Conservation (phyloP, 23 red algal species). For the Gracilariopsis chorda region DNA sequence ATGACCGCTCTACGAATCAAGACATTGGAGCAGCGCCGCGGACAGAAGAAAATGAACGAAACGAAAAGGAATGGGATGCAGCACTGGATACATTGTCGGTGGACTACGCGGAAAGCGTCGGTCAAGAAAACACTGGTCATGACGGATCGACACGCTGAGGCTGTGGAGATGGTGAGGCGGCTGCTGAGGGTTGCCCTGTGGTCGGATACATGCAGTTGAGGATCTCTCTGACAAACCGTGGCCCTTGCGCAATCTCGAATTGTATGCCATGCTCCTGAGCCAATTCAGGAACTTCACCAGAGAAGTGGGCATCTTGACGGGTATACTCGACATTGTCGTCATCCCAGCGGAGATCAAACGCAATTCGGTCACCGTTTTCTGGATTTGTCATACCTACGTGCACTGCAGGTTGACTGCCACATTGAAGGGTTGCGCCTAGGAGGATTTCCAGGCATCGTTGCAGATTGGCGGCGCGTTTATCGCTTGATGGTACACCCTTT, state of each 20-base stretch:
- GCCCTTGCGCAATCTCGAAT: neutral
- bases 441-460: neutral
- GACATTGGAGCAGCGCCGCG: too few relatives aligned
- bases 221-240: neutral
- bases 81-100: constrained; percentile 8
- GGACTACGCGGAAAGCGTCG: neutral
- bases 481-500: neutral
- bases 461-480: neutral
- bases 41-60: neutral
- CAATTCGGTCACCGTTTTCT: neutral
- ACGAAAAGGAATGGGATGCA: constrained; percentile 18
- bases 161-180: neutral
- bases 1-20: too few relatives aligned
- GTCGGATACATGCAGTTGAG: constrained; percentile 11
- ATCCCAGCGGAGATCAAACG: constrained; percentile 11
- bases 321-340: neutral
- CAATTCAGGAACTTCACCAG: neutral
- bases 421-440: constrained; percentile 5
- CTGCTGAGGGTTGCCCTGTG: neutral
- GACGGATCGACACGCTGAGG: neutral
- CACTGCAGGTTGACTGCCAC: neutral
- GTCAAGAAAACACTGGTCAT: neutral
- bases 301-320: neutral
- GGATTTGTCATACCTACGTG: neutral
- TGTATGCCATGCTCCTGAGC: constrained; percentile 3